Evolutionary conservation across 345 rosid genomes (phyloP).

Genomic region (Salix koriyanagi): DNA sequence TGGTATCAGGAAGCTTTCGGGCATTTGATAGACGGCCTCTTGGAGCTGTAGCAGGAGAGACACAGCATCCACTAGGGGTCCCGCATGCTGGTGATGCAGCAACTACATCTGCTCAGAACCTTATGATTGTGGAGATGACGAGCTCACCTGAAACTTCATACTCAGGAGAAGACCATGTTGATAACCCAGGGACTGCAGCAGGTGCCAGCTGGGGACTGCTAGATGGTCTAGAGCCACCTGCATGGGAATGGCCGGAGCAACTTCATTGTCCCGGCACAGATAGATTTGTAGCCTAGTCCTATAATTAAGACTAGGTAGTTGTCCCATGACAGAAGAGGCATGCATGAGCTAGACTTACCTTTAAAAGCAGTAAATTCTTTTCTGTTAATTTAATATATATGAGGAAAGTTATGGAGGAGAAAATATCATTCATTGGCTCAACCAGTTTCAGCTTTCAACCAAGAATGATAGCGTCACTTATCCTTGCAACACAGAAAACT

Average conservation of each 20-base stretch:
- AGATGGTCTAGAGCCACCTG: conserved; percentile 31
- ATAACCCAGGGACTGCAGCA: conserved; percentile 26
- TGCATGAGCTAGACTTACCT: neutral
- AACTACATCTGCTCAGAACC: conserved; percentile 26
- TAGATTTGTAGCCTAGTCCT: neutral
- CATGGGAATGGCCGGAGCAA: conserved; percentile 52
- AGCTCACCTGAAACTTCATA: conserved; percentile 46
- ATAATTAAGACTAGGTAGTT: neutral
- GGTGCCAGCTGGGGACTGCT: conserved; percentile 23
- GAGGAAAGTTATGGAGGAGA: neutral
- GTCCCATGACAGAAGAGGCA: neutral
- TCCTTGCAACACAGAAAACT: neutral
- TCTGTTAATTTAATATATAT: neutral
- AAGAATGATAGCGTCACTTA: neutral
- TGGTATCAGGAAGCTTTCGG: conserved; percentile 62
- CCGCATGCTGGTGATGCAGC: conserved; percentile 26
- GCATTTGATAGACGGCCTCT: conserved; percentile 92
- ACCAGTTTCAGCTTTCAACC: neutral
- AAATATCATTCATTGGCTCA: neutral
- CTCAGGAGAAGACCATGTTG: conserved; percentile 40
- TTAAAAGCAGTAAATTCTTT: conserved; percentile 1
- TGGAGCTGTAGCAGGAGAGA: conserved; percentile 30
- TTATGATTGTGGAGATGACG: conserved; percentile 21
- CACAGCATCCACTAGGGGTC: conserved; percentile 3
- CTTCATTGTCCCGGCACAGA: conserved; percentile 30